Conservation (phyloP, 495 filamentous ascomycete species). For the Neurospora sp. region DNA sequence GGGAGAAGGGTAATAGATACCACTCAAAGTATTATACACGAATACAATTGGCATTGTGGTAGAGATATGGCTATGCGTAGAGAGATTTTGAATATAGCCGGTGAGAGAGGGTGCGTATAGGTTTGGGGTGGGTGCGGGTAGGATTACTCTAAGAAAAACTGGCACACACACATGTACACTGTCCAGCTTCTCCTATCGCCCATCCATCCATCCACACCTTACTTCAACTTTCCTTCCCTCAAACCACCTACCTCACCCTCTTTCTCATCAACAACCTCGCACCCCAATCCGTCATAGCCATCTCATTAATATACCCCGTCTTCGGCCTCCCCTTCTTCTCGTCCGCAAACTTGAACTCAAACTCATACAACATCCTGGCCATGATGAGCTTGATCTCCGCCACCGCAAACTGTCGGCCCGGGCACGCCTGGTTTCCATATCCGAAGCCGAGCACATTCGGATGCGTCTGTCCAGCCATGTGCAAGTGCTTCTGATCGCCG, state of each 20-base stretch:
- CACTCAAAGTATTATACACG: too few relatives aligned
- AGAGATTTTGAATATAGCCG: too few relatives aligned
- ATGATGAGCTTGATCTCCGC: background rate
- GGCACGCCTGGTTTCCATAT: background rate
- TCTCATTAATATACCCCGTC: background rate
- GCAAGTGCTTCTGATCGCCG: background rate
- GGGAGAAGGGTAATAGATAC: too few relatives aligned
- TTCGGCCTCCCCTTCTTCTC: background rate
- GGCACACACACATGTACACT: background rate
- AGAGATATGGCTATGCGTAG: too few relatives aligned
- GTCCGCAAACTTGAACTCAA: background rate
- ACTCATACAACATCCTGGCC: background rate
- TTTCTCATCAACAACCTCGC: background rate
- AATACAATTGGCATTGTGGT: too few relatives aligned
- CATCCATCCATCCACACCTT: background rate
- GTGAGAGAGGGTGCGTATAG: too few relatives aligned
- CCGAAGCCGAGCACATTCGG: background rate
- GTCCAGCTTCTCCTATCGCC: background rate
- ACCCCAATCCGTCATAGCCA: background rate
- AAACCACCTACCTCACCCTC: background rate
- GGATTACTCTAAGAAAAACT: too few relatives aligned
- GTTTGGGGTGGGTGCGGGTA: too few relatives aligned
- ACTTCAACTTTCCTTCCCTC: background rate
- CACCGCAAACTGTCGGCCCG: background rate
- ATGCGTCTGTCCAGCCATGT: background rate